A percentile compares a stretch with the other conserved stretches of the same genome.
These are phyloP conservation scores for Diaporthe batatas DNA, from an alignment of 2,329 filamentous ascomycete genomes.

Conservation along the genomic window DNA sequence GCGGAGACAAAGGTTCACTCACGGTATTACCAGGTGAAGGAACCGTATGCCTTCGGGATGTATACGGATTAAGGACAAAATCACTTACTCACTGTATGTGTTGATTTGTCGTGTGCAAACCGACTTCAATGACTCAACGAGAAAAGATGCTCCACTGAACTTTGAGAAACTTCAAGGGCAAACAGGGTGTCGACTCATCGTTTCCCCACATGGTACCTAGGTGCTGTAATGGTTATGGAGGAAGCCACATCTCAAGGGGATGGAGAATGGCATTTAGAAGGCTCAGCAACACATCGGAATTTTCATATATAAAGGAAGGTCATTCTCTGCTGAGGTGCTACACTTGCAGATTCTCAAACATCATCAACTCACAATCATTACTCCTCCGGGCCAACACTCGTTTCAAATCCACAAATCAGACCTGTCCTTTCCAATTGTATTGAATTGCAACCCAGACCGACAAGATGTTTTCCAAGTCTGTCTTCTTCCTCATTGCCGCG, in stretches of 20 bases:
- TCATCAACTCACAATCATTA: neutral
- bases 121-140: neutral
- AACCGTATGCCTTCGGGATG: too few species aligned
- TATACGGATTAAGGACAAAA: too few species aligned
- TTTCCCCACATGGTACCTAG: constrained; percentile 13
- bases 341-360: neutral
- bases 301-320: neutral
- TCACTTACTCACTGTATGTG: neutral
- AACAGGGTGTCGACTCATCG: constrained; percentile 8
- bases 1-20: neutral
- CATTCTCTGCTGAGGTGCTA: neutral
- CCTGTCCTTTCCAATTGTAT: neutral
- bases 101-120: neutral
- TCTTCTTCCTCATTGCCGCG: constrained; percentile 10
- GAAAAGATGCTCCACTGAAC: neutral
- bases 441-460: neutral
- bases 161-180: constrained; percentile 1
- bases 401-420: neutral
- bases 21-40: too few species aligned
- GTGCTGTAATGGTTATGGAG: constrained; percentile 12
- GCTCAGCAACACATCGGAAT: neutral
- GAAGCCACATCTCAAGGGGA: constrained; percentile 10
- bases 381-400: neutral
- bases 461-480: constrained; percentile 19
- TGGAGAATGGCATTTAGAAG: neutral